Conservation (phyloP, 352 stramenopile species). For the Hyaloperonospora brassicae region DNA sequence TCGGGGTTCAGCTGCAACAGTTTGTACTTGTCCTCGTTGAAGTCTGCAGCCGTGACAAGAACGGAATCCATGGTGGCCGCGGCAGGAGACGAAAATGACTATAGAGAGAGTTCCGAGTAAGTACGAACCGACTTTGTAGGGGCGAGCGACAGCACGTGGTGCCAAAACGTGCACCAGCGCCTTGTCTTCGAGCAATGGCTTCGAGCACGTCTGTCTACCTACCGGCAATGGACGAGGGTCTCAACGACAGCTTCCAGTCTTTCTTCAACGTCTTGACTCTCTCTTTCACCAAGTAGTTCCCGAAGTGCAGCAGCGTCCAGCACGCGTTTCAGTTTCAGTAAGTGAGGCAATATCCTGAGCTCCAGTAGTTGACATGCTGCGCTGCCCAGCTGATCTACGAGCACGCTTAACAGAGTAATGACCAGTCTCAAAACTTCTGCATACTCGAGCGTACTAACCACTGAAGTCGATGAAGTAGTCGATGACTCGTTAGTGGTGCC, state of each 20-base stretch:
- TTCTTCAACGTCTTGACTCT: constrained; percentile 23
- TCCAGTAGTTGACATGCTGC: constrained; percentile 32
- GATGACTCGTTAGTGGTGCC: constrained; percentile 4
- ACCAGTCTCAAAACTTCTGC: constrained; percentile 49
- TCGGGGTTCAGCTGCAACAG: constrained; percentile 59
- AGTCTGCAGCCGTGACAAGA: constrained; percentile 47
- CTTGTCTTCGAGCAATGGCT: neutral
- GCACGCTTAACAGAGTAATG: constrained; percentile 42
- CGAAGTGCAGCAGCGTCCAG: constrained; percentile 13
- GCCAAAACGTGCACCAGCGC: too few relatives aligned
- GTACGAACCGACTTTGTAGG: constrained; percentile 7
- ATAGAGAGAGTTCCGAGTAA: constrained; percentile 8
- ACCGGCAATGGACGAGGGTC: constrained; percentile 21
- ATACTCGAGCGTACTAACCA: constrained; percentile 33
- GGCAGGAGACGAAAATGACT: neutral
- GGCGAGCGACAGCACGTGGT: too few relatives aligned
- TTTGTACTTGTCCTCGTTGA: constrained; percentile 45
- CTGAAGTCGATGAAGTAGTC: neutral
- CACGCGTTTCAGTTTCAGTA: constrained; percentile 30
- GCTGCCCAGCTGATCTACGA: constrained; percentile 37
- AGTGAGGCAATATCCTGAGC: constrained; percentile 26
- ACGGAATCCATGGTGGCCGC: constrained; percentile 21
- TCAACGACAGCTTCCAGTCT: constrained; percentile 33
- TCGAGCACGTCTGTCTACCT: neutral
- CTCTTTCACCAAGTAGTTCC: constrained; percentile 16